Evolutionary conservation across 345 rosid species (phyloP), one percentile per base, ranked within the genome.

Genomic region (Erysimum cheiranthoides): DNA sequence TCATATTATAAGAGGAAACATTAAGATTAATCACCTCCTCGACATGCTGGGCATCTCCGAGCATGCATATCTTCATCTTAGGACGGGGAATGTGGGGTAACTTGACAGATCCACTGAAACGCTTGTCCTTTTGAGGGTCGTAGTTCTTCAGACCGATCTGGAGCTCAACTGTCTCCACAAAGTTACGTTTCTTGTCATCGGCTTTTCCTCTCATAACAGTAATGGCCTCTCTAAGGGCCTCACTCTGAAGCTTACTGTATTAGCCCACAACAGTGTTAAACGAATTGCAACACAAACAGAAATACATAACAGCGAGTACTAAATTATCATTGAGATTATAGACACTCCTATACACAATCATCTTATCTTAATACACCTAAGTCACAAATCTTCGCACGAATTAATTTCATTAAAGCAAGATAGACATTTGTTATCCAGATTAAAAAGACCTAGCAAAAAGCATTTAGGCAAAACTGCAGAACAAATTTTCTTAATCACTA

Each of bases 31-130:
- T 73, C 69, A 91, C 97, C 97, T 91, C 93, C 68, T 91, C 97
- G 1, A 91, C 91, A 17, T 89, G 93, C 77, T 85, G 97, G 3
- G 97, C 95, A 75, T 91, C 97, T 61, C 97, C 95, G 38, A 91
- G 90, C 91, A 91, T 89, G 79, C 94, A 89, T 14, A 89, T 82
- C 81, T 87, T 89, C 97, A 89, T 89, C 70, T 89, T 86, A 6
- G 94, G 91, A 6, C 97, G 87, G 12, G 97, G 97, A 8, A 91
- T 89, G 66, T 87, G 93, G 0, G 93, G 93, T 73, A 90, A 63
- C 83, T 87, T 90, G 3, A 90, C 96, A 7, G 93, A 87, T 0
- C 95, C 95, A 61, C 93, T 91, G 84, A 91, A 89, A 81, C 95
- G 88, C 83, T 89, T 90, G 83, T 90, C 96, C 73, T 90, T 90